Evolutionary conservation across 1,139 yeast species (phyloP), one percentile per base, ranked within the genome.

Genomic region (Trichomonascaceae sp.): DNA sequence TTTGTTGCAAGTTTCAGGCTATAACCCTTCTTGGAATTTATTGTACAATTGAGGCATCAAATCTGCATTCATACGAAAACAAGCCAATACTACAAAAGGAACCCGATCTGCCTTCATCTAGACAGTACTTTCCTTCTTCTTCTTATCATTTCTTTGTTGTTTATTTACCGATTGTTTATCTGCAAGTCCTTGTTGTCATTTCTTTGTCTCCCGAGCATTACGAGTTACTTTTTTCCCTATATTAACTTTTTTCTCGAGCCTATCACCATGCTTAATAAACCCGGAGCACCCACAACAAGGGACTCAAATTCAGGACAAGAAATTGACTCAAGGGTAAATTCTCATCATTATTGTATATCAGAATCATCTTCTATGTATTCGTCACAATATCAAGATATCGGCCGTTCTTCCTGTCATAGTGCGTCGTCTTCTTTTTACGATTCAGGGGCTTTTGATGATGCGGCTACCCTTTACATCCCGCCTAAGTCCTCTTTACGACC

Each of bases 401-500:
- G 41, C 41, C 41, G 41, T 36, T 36, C 41, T 7, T 36, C 41
- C 7, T 36, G 41, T 15, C 41, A 36, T 13, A 36, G 41, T 15
- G 15, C 41, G 17, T 36, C 41, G 15, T 36, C 41, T 17, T 36
- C 41, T 36, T 36, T 17, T 36, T 36, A 36, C 17, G 41, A 36
- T 36, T 36, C 41, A 36, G 41, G 41, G 41, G 41, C 17, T 36
- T 36, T 15, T 36, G 41, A 36, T 15, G 41, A 36, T 36, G 41
- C 41, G 41, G 41, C 41, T 36, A 36, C 17, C 17, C 4, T 36
- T n/a, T 36, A n/a, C 17, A 36, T 48, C 22, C 50, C 50, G n/a
- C 50, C 50, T 22, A 48, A 48, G 36, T 48, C 50, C 10, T 48
- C 50, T 12, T 44, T 48, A 18, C 50, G 50, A 17, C 49, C 39